These are phyloP conservation scores for Blastobotrys americana DNA, from an alignment of 805 yeast species.

Conservation along the genomic window DNA sequence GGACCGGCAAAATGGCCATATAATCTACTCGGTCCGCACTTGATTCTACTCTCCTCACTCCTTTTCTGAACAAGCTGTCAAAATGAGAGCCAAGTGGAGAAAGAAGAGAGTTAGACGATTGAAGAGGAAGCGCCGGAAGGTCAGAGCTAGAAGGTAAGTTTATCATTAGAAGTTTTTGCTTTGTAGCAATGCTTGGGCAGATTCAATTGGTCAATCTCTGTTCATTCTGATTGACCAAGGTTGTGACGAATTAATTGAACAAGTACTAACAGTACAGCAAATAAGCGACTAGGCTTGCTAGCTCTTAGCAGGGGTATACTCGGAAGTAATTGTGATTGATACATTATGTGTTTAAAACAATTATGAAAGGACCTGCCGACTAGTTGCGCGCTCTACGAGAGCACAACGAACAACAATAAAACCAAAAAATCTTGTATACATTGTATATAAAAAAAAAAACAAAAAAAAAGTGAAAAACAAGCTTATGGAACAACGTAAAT, in stretches of 20 bases:
- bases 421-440: no score
- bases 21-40: not conserved
- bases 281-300: slow-evolving; percentile 22
- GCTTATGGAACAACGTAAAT: no score
- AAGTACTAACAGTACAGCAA: slow-evolving; percentile 14
- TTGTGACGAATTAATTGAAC: slow-evolving; percentile 5
- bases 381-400: not conserved
- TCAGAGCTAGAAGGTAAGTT: slow-evolving; percentile 87
- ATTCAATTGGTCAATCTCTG: no score
- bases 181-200: no score
- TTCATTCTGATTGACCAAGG: no score
- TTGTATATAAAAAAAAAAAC: no score
- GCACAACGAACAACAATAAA: not conserved
- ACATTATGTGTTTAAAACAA: no score
- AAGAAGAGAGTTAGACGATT: slow-evolving; percentile 99
- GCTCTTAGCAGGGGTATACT: slow-evolving; percentile 12
- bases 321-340: not conserved
- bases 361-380: not conserved
- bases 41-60: slow-evolving; percentile 9
- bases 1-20: not conserved
- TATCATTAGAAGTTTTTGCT: no score
- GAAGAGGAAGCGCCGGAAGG: slow-evolving; percentile 99
- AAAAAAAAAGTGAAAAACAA: not conserved
- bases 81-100: slow-evolving; percentile 83
- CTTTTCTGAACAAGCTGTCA: not conserved